These are phyloP conservation scores for Simplicillium aogashimaense DNA, from an alignment of 2,329 filamentous ascomycete species.

Conservation along the genomic window DNA sequence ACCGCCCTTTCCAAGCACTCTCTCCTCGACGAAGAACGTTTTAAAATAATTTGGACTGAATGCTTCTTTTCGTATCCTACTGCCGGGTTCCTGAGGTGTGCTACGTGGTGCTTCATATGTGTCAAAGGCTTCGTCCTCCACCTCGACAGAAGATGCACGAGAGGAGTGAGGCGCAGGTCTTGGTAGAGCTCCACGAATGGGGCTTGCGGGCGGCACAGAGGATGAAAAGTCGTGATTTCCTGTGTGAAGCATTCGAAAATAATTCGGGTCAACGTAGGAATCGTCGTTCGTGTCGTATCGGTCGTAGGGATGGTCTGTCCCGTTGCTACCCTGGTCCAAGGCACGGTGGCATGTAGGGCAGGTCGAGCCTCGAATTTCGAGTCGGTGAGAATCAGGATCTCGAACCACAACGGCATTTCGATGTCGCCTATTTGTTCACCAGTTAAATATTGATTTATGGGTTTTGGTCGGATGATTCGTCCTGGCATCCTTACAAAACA, in stretches of 20 bases:
- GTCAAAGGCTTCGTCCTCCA: slow-evolving; percentile 15
- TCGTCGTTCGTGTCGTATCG: slow-evolving; percentile 31
- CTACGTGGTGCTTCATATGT: slow-evolving; percentile 23
- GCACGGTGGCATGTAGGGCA: slow-evolving; percentile 90
- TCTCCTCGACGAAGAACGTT: slow-evolving; percentile 84
- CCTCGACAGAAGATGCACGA: slow-evolving; percentile 10
- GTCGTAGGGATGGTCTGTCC: slow-evolving; percentile 39
- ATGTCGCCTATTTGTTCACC: slow-evolving; percentile 56
- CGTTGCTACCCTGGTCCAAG: slow-evolving; percentile 35
- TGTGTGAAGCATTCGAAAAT: slow-evolving; percentile 84
- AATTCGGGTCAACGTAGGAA: slow-evolving; percentile 79
- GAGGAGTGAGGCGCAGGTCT: slow-evolving; percentile 27
- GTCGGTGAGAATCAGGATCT: slow-evolving; percentile 73
- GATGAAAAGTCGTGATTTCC: slow-evolving; percentile 33
- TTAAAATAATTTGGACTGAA: slow-evolving; percentile 92
- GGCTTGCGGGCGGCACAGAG: slow-evolving; percentile 37
- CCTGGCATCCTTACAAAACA: slow-evolving; percentile 57
- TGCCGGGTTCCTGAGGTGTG: slow-evolving; percentile 21
- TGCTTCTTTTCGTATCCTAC: slow-evolving; percentile 74
- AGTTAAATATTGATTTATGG: neutral
- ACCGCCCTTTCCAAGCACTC: slow-evolving; percentile 76
- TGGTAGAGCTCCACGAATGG: slow-evolving; percentile 39
- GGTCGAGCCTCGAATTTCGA: slow-evolving; percentile 68
- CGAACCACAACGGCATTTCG: slow-evolving; percentile 87
- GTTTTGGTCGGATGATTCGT: neutral